Evolutionary conservation across 192 early-diverging fungal genomes (phyloP).

Genomic region (Spizellomyces punctatus): DNA sequence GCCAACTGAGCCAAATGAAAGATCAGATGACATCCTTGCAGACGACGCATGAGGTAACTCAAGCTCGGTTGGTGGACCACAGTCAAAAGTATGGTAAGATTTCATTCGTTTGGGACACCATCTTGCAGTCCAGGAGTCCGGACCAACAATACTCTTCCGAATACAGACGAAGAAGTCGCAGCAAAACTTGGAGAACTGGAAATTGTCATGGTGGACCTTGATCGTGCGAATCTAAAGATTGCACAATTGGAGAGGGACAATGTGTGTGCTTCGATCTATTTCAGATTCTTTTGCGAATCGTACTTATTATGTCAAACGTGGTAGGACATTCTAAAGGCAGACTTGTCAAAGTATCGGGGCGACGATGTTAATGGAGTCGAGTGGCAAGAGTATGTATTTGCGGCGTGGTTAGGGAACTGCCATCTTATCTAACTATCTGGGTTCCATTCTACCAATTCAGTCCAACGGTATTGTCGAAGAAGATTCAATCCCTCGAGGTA

Average conservation of each 20-base stretch:
- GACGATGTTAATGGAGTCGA: conserved; percentile 11
- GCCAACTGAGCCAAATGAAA: conserved; percentile 78
- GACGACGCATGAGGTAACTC: conserved; percentile 70
- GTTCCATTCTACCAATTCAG: conserved; percentile 1
- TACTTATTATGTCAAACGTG: neutral
- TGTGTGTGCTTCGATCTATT: conserved; percentile 42
- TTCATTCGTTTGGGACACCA: neutral
- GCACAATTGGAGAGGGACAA: conserved; percentile 72
- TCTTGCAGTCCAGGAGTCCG: neutral
- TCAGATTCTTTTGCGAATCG: neutral
- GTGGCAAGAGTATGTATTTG: conserved; percentile 32
- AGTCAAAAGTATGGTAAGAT: conserved; percentile 59
- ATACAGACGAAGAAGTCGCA: conserved; percentile 71
- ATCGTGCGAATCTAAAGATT: conserved; percentile 73
- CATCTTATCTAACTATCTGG: neutral
- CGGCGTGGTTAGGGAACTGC: neutral
- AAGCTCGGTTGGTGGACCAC: conserved; percentile 67
- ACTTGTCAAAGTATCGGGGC: conserved; percentile 23
- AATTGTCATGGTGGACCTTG: conserved; percentile 82
- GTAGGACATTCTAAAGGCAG: conserved; percentile 24
- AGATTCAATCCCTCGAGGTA: conserved; percentile 12
- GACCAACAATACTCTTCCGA: neutral
- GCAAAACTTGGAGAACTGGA: conserved; percentile 86
- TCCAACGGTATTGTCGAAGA: conserved; percentile 18
- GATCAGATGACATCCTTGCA: conserved; percentile 71